A percentile compares a stretch with the other conserved stretches of the same genome.
Evolutionary conservation across 2,329 filamentous ascomycete species (phyloP).

Genomic region (Penicillium polonicum): DNA sequence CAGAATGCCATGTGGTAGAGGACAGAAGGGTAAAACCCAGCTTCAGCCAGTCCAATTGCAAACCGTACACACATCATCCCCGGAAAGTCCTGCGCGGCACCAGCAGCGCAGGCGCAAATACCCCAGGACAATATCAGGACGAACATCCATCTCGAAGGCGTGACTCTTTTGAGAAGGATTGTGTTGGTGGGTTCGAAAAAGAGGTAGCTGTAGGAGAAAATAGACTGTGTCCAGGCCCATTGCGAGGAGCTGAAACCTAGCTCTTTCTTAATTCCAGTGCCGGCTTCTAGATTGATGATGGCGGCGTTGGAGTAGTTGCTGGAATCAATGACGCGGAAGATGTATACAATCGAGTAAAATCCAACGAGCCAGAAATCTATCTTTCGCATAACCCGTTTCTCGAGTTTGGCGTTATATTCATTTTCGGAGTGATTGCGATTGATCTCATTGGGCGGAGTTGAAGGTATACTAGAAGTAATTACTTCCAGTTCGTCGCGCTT

Average conservation of each 20-base stretch:
- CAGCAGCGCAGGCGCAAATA: slow-evolving; percentile 37
- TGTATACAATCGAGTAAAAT: slow-evolving; percentile 40
- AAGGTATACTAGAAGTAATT: slow-evolving; percentile 4
- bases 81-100: slow-evolving; percentile 36
- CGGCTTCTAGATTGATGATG: slow-evolving; percentile 44
- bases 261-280: slow-evolving; percentile 43
- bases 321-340: slow-evolving; percentile 43
- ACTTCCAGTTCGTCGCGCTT: slow-evolving; percentile 6
- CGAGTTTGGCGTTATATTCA: slow-evolving; percentile 19
- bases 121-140: slow-evolving; percentile 39
- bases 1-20: slow-evolving; percentile 43
- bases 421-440: background rate
- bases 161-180: slow-evolving; percentile 38
- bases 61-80: slow-evolving; percentile 43
- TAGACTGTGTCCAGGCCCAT: slow-evolving; percentile 44
- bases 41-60: slow-evolving; percentile 38
- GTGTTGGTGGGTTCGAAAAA: slow-evolving; percentile 43
- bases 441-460: slow-evolving; percentile 6
- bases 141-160: slow-evolving; percentile 40
- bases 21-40: slow-evolving; percentile 39
- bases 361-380: slow-evolving; percentile 34
- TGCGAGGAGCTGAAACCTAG: slow-evolving; percentile 33
- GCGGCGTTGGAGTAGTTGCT: slow-evolving; percentile 44
- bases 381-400: slow-evolving; percentile 36
- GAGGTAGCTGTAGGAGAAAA: slow-evolving; percentile 45